A percentile compares a stretch with the other conserved stretches of the same genome.
phyloP scores from a whole-genome alignment of 2,329 filamentous ascomycete species.

The Leptographium wingfieldii region DNA sequence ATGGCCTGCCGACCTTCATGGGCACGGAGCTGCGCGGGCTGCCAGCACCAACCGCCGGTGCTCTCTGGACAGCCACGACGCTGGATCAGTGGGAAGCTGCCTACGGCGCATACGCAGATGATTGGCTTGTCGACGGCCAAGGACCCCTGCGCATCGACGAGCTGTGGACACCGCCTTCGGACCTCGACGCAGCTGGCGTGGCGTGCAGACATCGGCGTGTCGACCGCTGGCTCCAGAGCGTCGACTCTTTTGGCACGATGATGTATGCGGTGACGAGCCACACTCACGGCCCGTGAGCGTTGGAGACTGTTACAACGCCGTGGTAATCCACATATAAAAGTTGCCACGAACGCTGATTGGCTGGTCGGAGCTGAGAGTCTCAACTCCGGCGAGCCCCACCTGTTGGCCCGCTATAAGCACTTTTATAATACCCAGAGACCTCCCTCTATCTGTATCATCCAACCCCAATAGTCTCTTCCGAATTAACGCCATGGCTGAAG shows the following conservation, averaged over 20 bases:
- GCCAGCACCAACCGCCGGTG: slow-evolving; percentile 26
- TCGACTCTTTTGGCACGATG: slow-evolving; percentile 43
- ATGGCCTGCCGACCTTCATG: slow-evolving; percentile 32
- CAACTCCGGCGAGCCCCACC: slow-evolving; percentile 8
- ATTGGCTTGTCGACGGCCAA: slow-evolving; percentile 22
- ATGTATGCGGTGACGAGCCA: slow-evolving; percentile 34
- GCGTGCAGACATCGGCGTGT: slow-evolving; percentile 19
- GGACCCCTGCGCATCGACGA: slow-evolving; percentile 33
- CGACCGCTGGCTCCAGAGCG: slow-evolving; percentile 34
- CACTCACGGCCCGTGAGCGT: slow-evolving; percentile 25
- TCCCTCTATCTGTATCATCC: not conserved
- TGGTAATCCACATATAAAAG: not conserved
- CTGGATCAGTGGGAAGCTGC: slow-evolving; percentile 27
- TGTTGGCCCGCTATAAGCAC: not conserved
- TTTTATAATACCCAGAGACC: not conserved
- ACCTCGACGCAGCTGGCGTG: slow-evolving; percentile 19
- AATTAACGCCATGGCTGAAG: not conserved
- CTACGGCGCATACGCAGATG: slow-evolving; percentile 29
- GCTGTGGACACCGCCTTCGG: slow-evolving; percentile 30
- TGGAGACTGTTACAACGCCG: no score
- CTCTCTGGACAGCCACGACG: slow-evolving; percentile 28
- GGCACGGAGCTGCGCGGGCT: slow-evolving; percentile 34
- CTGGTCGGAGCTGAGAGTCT: not conserved
- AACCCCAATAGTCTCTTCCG: not conserved
- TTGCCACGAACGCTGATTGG: not conserved